Percentiles rank a stretch among this genome's conserved stretches.
Conservation (phyloP, 495 filamentous ascomycete species). For the Penicillium coffeae region DNA sequence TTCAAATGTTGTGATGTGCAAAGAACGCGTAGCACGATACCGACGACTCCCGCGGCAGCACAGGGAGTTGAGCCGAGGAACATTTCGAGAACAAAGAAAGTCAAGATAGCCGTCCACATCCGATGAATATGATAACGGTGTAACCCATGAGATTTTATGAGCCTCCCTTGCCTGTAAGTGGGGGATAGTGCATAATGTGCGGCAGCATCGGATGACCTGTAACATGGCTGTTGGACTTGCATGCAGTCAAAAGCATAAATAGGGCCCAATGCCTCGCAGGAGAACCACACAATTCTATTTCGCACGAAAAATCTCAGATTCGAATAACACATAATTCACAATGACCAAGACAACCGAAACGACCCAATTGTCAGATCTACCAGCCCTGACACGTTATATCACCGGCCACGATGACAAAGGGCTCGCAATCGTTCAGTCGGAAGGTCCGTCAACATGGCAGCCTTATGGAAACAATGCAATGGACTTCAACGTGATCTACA, state of each 20-base stretch:
- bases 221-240: neutral
- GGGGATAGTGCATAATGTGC: no score
- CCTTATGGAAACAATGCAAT: slow-evolving; percentile 19
- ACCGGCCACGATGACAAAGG: slow-evolving; percentile 36
- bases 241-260: neutral
- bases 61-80: no score
- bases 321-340: no score
- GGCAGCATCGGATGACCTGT: neutral
- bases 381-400: slow-evolving; percentile 33
- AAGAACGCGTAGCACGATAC: no score
- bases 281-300: neutral
- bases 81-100: no score
- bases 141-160: no score
- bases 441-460: slow-evolving; percentile 5
- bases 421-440: slow-evolving; percentile 30
- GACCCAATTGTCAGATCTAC: slow-evolving; percentile 20
- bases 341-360: neutral
- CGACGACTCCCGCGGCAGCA: no score
- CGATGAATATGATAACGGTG: no score
- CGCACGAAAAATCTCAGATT: neutral
- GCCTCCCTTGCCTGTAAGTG: no score
- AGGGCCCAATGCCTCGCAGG: neutral
- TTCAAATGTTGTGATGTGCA: no score
- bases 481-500: slow-evolving; percentile 39
- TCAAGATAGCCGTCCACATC: no score